Evolutionary conservation across 768 basidiomycete species (phyloP).

Genomic region (Neoboletus magnificus): DNA sequence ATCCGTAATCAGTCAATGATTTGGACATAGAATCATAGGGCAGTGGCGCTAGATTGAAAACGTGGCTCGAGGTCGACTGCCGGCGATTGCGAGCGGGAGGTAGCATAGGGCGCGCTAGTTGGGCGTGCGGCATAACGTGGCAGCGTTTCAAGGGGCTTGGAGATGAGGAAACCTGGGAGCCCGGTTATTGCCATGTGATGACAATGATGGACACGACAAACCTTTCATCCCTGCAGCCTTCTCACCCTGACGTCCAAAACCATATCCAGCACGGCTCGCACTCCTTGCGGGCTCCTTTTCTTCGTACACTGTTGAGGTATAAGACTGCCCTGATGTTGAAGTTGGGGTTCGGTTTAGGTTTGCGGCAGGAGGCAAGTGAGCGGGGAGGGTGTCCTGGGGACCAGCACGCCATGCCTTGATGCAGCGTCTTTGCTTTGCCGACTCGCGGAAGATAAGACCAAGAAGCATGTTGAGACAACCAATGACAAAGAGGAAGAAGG

Average conservation of each 20-base stretch:
- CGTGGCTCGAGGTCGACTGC: conserved; percentile 16
- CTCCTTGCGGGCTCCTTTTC: conserved; percentile 24
- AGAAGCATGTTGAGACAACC: conserved; percentile 86
- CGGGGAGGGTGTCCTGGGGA: conserved; percentile 48
- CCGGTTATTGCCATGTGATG: conserved; percentile 1
- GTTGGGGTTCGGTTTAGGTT: conserved; percentile 25
- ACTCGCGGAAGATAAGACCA: conserved; percentile 68
- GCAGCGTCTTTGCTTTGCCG: conserved; percentile 58
- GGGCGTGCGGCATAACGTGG: conserved; percentile 53
- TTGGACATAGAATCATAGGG: conserved; percentile 19
- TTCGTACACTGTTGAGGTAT: conserved; percentile 27
- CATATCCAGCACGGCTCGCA: conserved; percentile 50
- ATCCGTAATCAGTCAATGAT: conserved; percentile 21
- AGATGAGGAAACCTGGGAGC: conserved; percentile 49
- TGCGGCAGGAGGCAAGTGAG: conserved; percentile 31
- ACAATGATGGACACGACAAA: conserved; percentile 13
- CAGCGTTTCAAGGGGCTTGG: conserved; percentile 58
- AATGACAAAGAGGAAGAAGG: conserved; percentile 87
- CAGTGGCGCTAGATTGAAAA: conserved; percentile 29
- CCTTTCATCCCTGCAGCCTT: conserved; percentile 66
- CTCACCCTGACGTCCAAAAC: conserved; percentile 80
- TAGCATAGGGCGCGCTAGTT: conserved; percentile 19
- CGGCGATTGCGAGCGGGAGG: conserved; percentile 24
- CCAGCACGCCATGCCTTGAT: conserved; percentile 62
- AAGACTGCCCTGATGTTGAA: conserved; percentile 22